These are phyloP conservation scores for Fusarium aywerte DNA, from an alignment of 2,329 filamentous ascomycete genomes.

Conservation along the genomic window DNA sequence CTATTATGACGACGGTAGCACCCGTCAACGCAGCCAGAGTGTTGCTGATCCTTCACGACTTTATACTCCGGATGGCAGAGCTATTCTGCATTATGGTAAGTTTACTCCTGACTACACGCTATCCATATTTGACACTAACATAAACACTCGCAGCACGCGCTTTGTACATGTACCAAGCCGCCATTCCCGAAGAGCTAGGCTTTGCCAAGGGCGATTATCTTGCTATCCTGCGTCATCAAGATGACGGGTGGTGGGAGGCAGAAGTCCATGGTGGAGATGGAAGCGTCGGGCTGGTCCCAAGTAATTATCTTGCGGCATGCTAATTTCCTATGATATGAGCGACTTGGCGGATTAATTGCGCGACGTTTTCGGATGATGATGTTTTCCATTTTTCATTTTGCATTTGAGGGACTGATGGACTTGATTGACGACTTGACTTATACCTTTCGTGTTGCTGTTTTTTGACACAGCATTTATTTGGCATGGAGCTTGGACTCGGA, in stretches of 20 bases:
- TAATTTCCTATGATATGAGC: slow-evolving; percentile 45
- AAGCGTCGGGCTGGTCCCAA: slow-evolving; percentile 70
- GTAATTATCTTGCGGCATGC: slow-evolving; percentile 72
- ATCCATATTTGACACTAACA: slow-evolving; percentile 35
- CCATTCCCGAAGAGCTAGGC: slow-evolving; percentile 92
- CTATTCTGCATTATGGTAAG: slow-evolving; percentile 95
- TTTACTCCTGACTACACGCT: slow-evolving; percentile 37
- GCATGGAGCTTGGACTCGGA: slow-evolving; percentile 26
- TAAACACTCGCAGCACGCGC: slow-evolving; percentile 74
- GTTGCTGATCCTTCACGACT: slow-evolving; percentile 84
- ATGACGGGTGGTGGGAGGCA: slow-evolving; percentile 99
- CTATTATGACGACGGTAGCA: slow-evolving; percentile 63
- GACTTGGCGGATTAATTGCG: slow-evolving; percentile 17
- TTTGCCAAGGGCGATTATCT: slow-evolving; percentile 94
- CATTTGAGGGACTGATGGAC: slow-evolving; percentile 10
- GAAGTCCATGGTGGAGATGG: slow-evolving; percentile 80
- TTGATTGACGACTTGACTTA: slow-evolving; percentile 30
- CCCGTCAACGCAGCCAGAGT: slow-evolving; percentile 79
- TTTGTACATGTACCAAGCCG: slow-evolving; percentile 92
- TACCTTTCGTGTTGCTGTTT: slow-evolving; percentile 34
- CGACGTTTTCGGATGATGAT: slow-evolving; percentile 7
- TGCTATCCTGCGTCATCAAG: slow-evolving; percentile 88
- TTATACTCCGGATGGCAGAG: slow-evolving; percentile 85
- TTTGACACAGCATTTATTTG: slow-evolving; percentile 15
- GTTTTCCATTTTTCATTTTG: slow-evolving; percentile 10